Evolutionary conservation across 2,329 filamentous ascomycete genomes (phyloP).

Genomic region (Cladosporium sp.): DNA sequence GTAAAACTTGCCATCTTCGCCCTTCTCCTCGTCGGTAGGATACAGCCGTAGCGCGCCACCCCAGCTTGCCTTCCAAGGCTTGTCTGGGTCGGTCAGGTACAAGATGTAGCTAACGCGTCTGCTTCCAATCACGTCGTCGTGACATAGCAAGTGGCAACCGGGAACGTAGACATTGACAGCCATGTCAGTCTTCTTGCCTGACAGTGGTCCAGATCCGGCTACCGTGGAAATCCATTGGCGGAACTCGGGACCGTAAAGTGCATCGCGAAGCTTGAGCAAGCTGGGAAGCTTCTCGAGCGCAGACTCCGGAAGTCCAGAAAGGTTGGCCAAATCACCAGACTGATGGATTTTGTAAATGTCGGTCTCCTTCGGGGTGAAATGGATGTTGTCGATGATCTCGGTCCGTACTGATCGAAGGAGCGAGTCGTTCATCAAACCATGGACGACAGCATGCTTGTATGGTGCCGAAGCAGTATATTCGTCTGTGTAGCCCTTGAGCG

Average conservation of each 20-base stretch:
- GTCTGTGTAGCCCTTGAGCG: constrained; percentile 59
- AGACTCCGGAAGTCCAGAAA: constrained; percentile 86
- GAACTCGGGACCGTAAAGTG: constrained; percentile 87
- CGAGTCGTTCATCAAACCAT: constrained; percentile 72
- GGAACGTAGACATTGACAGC: constrained; percentile 98
- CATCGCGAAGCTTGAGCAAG: constrained; percentile 87
- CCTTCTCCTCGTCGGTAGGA: constrained; percentile 64
- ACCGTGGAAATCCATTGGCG: constrained; percentile 84
- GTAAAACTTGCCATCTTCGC: constrained; percentile 67
- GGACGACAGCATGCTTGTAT: constrained; percentile 93
- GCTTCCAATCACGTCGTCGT: constrained; percentile 98
- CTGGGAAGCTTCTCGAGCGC: constrained; percentile 85
- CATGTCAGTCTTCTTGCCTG: constrained; percentile 96
- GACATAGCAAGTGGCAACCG: constrained; percentile 91
- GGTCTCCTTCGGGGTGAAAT: constrained; percentile 97
- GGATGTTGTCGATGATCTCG: constrained; percentile 87
- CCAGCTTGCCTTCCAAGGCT: constrained; percentile 86
- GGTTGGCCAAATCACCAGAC: constrained; percentile 93
- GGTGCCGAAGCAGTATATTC: constrained; percentile 65
- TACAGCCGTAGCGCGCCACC: constrained; percentile 89
- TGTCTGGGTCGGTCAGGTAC: constrained; percentile 90
- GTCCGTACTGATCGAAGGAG: constrained; percentile 82
- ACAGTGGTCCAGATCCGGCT: constrained; percentile 81
- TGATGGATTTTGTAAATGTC: constrained; percentile 99
- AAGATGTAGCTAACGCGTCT: constrained; percentile 94